A percentile compares a stretch with the other conserved stretches of the same genome.
Conservation (phyloP, 495 filamentous ascomycete genomes). For the Penicillium bialowiezense region DNA sequence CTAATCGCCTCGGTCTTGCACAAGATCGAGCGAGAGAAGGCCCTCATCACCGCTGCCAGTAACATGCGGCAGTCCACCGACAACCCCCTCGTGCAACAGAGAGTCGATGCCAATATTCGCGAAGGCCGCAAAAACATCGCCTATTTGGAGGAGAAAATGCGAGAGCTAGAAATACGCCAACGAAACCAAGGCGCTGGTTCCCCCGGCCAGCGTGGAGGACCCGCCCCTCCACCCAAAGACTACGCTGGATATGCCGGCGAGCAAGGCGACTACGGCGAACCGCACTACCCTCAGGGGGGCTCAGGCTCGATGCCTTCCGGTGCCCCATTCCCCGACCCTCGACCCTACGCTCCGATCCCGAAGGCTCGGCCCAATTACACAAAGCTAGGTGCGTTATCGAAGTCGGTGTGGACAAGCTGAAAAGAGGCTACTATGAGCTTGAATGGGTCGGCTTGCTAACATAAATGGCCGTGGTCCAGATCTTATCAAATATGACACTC, state of each 20-base stretch:
- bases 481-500: conserved; percentile 97
- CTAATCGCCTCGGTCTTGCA: conserved; percentile 82
- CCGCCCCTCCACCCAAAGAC: conserved; percentile 67
- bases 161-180: conserved; percentile 79
- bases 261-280: conserved; percentile 51
- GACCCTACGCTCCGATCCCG: conserved; percentile 64
- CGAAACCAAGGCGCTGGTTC: conserved; percentile 56
- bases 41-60: conserved; percentile 89
- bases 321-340: conserved; percentile 74
- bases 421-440: conserved; percentile 4
- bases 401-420: not conserved
- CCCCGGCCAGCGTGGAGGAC: conserved; percentile 39
- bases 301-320: conserved; percentile 76
- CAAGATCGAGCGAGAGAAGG: conserved; percentile 98
- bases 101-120: conserved; percentile 87
- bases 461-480: conserved; percentile 51
- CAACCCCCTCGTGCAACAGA: conserved; percentile 83
- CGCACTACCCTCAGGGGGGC: conserved; percentile 54
- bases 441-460: conserved; percentile 14
- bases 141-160: conserved; percentile 88
- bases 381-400: conserved; percentile 74
- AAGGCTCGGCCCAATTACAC: conserved; percentile 85
- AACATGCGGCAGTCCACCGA: conserved; percentile 92
- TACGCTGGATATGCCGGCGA: conserved; percentile 49
- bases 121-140: conserved; percentile 89